Conservation (phyloP, 192 early-diverging fungal species). For the Coemansia sp. region DNA sequence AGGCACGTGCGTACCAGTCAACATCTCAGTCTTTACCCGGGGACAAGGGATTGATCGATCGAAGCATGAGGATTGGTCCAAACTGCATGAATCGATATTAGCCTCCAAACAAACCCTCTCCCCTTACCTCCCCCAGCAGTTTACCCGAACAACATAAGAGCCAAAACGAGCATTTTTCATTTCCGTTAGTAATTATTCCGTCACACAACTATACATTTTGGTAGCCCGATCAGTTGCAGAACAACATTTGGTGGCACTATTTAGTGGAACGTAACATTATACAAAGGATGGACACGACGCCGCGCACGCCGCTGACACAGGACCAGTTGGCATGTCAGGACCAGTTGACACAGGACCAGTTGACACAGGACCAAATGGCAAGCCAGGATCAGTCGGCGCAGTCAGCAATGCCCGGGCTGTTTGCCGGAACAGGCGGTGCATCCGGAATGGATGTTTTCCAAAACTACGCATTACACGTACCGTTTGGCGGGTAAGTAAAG, state of each 20-base stretch:
- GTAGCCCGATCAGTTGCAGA: no score
- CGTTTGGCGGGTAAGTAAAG: slow-evolving; percentile 23
- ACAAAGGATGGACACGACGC: no score
- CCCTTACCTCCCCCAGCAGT: neutral
- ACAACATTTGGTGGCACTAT: no score
- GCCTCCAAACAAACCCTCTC: slow-evolving; percentile 3
- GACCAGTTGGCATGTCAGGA: no score
- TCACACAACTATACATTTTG: no score
- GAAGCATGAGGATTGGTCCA: no score
- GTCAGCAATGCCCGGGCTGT: neutral
- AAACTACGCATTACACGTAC: slow-evolving; percentile 33
- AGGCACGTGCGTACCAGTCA: neutral
- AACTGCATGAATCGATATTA: slow-evolving; percentile 1
- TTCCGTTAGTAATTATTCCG: no score
- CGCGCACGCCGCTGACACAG: no score
- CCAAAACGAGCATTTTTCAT: neutral
- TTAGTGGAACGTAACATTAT: no score
- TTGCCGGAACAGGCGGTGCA: neutral
- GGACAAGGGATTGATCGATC: no score
- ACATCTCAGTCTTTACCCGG: no score
- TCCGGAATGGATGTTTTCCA: slow-evolving; percentile 17
- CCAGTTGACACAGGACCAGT: no score
- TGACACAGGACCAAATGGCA: neutral
- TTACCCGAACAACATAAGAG: neutral
- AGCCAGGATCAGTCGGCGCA: neutral